A percentile compares a stretch with the other conserved stretches of the same genome.
phyloP scores from a whole-genome alignment of 2,329 filamentous ascomycete species.

The Colletotrichum musicola region DNA sequence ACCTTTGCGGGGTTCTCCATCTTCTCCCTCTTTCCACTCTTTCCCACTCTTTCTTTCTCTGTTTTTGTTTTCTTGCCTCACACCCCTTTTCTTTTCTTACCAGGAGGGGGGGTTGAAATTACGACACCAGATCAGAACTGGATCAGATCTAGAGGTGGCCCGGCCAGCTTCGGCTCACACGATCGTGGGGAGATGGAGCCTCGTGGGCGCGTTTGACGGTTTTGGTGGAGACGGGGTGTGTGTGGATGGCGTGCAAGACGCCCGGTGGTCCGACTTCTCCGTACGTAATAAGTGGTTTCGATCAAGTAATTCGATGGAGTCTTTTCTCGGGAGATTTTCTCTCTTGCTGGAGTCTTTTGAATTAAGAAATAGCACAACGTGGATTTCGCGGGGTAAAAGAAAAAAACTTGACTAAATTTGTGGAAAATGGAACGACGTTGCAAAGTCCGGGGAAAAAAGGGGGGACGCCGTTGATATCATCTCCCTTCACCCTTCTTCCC shows the following conservation, averaged over 20 bases:
- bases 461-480: background rate
- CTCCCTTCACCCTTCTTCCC: too few relatives aligned
- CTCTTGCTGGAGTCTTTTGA: background rate
- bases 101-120: too few relatives aligned
- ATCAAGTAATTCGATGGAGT: slow-evolving; percentile 36
- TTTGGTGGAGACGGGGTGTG: background rate
- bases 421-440: slow-evolving; percentile 2
- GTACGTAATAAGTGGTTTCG: slow-evolving; percentile 37
- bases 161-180: slow-evolving; percentile 25
- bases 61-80: background rate
- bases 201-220: background rate
- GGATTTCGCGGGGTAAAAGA: slow-evolving; percentile 36
- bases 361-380: slow-evolving; percentile 1
- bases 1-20: background rate
- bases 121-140: too few relatives aligned
- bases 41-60: background rate
- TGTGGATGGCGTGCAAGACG: background rate
- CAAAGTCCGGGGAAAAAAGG: background rate
- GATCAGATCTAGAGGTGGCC: background rate
- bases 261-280: background rate
- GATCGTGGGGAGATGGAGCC: slow-evolving; percentile 24
- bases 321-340: too few relatives aligned
- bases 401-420: background rate
- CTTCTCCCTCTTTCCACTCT: slow-evolving; percentile 9
- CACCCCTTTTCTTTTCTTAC: background rate